phyloP scores from a whole-genome alignment of 163 green algal species.

The Chloromonas sp. region DNA sequence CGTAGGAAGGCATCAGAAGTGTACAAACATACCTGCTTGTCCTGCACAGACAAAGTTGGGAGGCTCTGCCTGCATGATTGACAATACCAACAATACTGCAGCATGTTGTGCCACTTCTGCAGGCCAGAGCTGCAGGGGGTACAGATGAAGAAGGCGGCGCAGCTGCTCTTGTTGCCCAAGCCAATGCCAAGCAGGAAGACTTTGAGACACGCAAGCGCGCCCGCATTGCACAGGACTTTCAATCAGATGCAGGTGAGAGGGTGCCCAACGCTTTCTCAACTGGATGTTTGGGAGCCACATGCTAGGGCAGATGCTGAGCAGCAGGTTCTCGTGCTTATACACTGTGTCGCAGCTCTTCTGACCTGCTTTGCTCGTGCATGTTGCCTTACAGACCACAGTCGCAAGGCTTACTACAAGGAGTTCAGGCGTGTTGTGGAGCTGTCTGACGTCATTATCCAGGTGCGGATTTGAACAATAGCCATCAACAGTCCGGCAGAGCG shows the following conservation, averaged over 20 bases:
- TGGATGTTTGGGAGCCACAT: too few species aligned
- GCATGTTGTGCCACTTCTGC: too few species aligned
- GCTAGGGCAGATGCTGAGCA: too few species aligned
- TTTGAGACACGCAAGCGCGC: constrained; percentile 50
- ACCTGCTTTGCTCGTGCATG: background rate
- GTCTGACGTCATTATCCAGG: constrained; percentile 89
- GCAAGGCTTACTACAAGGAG: constrained; percentile 91
- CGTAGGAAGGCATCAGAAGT: background rate
- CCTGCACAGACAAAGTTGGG: too few species aligned
- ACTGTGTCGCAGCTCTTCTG: too few species aligned
- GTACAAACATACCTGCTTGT: too few species aligned
- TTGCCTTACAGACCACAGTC: constrained; percentile 55
- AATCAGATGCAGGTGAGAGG: constrained; percentile 36
- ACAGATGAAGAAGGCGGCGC: too few species aligned
- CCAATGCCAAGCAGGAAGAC: constrained; percentile 41
- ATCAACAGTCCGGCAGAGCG: too few species aligned
- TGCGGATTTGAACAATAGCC: background rate
- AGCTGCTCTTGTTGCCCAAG: background rate
- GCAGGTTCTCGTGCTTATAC: too few species aligned
- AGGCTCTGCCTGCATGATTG: too few species aligned
- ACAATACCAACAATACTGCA: too few species aligned
- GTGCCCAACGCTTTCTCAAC: background rate
- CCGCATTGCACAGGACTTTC: constrained; percentile 30
- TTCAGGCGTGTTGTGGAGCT: constrained; percentile 89
- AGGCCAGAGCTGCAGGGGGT: too few species aligned